Evolutionary conservation across 116 monocot species (phyloP), one percentile per base, ranked within the genome.

Genomic region (Zostera marina): DNA sequence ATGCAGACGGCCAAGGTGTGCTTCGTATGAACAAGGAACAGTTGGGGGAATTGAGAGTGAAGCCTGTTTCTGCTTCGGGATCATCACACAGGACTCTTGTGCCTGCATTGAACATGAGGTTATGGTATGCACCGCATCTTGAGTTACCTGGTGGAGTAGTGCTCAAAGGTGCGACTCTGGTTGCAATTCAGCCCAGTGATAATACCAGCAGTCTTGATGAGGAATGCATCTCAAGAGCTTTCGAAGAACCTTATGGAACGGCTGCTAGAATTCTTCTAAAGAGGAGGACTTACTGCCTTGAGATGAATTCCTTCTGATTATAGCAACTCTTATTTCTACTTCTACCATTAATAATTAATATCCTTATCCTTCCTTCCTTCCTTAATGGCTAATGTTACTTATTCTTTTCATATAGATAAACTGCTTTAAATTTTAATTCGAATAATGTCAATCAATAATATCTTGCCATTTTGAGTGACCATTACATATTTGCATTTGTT

Each of bases 241-340:
- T 91, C 59, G 82, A 91, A 41, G 91, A 91, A 61, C 86, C 85
- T 1, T 91, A 86, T 54, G 59, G 67, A 54, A 68, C 75, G 5
- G 91, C 91, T 1, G 86, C 58, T 0, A 71, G 58, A 49, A 63
- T 82, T 73, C 75, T 91, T 13, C 32, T 91, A 52, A 82, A 74
- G 63, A 64, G 80, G 65, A 73, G 76, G 58, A 75, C 61, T 11
- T 82, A 86, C 58, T 73, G 80, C 41, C 72, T 91, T n/a, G 86
- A 91, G 73, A 91, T 91, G 91, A 91, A 91, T 73, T 85, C 91
- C 14, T 91, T 91, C 67, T 91, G 79, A 90, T 41, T 20, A n/a
- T n/a, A n/a, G n/a, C n/a, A n/a, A n/a, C n/a, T n/a, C n/a, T n/a
- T n/a, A n/a, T n/a, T n/a, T n/a, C n/a, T n/a, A n/a, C n/a, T n/a